A percentile compares a stretch with the other conserved stretches of the same genome.
Conservation (phyloP, 257 asterid species). For the Primulina huaijiensis region DNA sequence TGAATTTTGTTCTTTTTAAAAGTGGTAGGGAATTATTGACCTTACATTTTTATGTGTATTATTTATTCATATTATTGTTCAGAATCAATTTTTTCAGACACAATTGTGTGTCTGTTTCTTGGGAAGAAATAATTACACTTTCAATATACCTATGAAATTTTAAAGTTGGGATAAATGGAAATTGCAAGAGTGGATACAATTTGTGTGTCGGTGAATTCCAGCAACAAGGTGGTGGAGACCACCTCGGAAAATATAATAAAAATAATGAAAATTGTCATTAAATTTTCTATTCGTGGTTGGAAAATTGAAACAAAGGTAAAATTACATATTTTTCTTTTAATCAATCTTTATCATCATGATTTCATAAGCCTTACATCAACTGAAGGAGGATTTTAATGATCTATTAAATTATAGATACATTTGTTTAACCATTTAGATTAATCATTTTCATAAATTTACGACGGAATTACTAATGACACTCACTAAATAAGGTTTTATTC, state of each 20-base stretch:
- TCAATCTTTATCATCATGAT: no score
- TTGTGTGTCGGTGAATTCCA: conserved; percentile 28
- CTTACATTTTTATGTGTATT: neutral
- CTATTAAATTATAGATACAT: no score
- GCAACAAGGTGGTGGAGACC: conserved; percentile 40
- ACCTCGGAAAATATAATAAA: conserved; percentile 32
- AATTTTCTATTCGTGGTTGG: neutral
- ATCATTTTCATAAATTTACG: no score
- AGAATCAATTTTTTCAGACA: neutral
- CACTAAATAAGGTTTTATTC: no score
- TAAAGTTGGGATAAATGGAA: neutral
- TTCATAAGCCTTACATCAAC: no score
- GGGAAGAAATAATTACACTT: no score
- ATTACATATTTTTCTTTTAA: neutral
- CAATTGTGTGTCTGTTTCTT: neutral
- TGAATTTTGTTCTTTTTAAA: neutral
- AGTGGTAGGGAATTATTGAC: neutral
- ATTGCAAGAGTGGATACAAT: neutral
- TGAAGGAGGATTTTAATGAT: no score
- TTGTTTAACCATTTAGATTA: no score
- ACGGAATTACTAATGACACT: no score
- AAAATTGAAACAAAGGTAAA: neutral
- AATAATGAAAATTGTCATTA: conserved; percentile 4
- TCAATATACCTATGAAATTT: neutral
- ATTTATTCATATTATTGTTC: neutral